Evolutionary conservation across 331 rosid species (phyloP).

Genomic region (Spiraea crenata): DNA sequence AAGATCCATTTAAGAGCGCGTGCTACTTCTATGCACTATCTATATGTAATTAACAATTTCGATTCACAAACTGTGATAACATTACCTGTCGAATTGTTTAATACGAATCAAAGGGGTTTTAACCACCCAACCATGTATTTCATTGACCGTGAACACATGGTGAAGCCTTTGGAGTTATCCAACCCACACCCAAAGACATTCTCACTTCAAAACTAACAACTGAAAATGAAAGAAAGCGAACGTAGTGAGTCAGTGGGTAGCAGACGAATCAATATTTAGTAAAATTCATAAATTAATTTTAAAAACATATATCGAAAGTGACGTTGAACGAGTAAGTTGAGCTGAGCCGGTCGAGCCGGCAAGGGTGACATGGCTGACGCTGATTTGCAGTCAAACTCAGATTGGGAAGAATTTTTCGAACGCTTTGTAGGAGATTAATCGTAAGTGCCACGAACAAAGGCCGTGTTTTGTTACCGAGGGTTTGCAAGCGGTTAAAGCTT

Average conservation of each 20-base stretch:
- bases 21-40: no score
- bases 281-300: no score
- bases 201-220: not conserved
- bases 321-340: not conserved
- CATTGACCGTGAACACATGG: constrained; percentile 13
- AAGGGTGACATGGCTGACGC: constrained; percentile 22
- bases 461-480: constrained; percentile 5
- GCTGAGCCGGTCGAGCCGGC: constrained; percentile 24
- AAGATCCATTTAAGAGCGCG: no score
- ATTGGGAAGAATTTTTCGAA: constrained; percentile 7
- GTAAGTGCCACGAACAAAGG: constrained; percentile 10
- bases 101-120: not conserved
- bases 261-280: not conserved
- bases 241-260: constrained; percentile 12
- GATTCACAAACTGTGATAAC: not conserved
- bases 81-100: not conserved
- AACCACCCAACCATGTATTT: not conserved
- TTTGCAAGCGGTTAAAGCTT: constrained; percentile 30
- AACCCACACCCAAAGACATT: constrained; percentile 5
- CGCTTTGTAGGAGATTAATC: constrained; percentile 17
- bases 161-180: constrained; percentile 11
- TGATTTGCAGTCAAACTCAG: constrained; percentile 20
- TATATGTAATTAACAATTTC: no score
- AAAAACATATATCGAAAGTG: no score
- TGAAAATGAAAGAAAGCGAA: constrained; percentile 20